Evolutionary conservation across 495 filamentous ascomycete genomes (phyloP).

Genomic region (Cudoniella acicularis): DNA sequence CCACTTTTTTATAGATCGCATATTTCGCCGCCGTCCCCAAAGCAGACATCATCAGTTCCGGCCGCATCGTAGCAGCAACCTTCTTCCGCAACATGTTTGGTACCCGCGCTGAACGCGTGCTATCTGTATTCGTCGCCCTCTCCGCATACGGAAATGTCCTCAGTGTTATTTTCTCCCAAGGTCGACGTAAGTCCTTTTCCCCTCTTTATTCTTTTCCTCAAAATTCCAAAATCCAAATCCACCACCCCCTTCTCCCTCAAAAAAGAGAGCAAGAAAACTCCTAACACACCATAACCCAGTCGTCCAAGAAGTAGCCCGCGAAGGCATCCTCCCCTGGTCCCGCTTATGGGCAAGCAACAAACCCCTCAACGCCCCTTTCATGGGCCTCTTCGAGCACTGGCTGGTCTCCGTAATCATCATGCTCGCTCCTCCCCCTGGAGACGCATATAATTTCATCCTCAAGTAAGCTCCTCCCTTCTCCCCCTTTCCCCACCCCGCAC

Average conservation of each 20-base stretch:
- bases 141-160: constrained; percentile 70
- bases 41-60: constrained; percentile 55
- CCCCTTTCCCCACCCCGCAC: no score
- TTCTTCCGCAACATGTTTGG: constrained; percentile 70
- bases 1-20: constrained; percentile 33
- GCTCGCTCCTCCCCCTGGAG: constrained; percentile 59
- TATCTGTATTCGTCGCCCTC: constrained; percentile 69
- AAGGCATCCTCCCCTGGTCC: constrained; percentile 60
- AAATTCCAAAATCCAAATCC: no score
- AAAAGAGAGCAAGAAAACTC: background rate
- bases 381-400: constrained; percentile 61
- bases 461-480: no score
- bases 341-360: constrained; percentile 62
- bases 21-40: constrained; percentile 68
- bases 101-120: constrained; percentile 49
- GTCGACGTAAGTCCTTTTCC: constrained; percentile 42
- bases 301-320: constrained; percentile 62
- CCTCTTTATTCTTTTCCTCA: no score
- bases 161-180: constrained; percentile 65
- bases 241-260: background rate
- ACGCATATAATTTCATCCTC: constrained; percentile 61
- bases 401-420: constrained; percentile 57
- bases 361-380: constrained; percentile 58
- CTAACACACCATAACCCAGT: constrained; percentile 25
- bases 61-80: constrained; percentile 56